Base-by-base conservation (phyloP, 306 rosid species). In the Vicia sativa region DNA sequence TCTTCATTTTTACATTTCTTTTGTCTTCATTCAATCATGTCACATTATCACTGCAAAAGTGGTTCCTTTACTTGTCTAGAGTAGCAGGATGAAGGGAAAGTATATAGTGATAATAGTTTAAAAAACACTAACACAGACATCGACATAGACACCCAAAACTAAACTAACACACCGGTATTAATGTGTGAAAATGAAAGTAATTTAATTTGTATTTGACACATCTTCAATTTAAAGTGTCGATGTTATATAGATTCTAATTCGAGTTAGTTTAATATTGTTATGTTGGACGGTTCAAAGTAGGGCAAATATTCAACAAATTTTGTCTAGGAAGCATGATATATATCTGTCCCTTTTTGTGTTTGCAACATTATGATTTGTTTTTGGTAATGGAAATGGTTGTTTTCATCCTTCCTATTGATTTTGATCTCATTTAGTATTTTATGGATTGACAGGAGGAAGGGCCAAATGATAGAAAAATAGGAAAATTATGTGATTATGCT, bases 381-480 rank as follows among this genome's bases (percentile, higher is more conserved):
- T 65, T 31, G 31, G 15, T 44, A 44, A 64, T 21, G 44, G n/a
- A 57, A 57, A 34, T 44, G 67, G 54, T 65, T 56, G 42, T 56
- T 56, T 12, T 65, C 14, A 39, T 57, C 31, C 31, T 37, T 35
- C 4, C 8, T 70, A 25, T 56, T 65, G 50, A 65, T 45, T 63
- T 76, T 67, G 14, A 46, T 54, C 46, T 45, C 13, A 67, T 55
- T 77, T 71, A 13, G n/a, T 65, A 58, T 41, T 25, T 28, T 49
- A 38, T 66, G 73, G 57, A 14, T 62, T 78, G 71, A 71, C 83
- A 92, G 97, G 97, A 88, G 76, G 96, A 93, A 60, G 96, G 85
- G 65, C 82, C 91, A 48, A 90, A 88, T 83, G 98, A 93, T 72
- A 84, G 97, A 67, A 85, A 86, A 79, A 90, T 93, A 53, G 97